Evolutionary conservation across 768 basidiomycete genomes (phyloP), one percentile per base, ranked within the genome.

Genomic region (Candolleomyces eurysporus): DNA sequence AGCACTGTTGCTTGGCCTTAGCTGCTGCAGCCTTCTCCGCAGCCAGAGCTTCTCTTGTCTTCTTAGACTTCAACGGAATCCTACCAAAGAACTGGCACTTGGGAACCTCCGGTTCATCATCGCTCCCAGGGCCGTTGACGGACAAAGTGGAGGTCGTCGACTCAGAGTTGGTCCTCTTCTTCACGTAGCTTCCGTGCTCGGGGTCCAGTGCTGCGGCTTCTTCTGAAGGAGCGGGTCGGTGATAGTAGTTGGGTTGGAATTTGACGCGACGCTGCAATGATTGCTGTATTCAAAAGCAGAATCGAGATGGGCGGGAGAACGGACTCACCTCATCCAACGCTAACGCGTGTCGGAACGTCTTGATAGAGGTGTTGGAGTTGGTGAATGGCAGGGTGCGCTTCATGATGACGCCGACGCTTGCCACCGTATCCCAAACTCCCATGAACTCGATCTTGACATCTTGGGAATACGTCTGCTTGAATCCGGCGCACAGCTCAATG

Each of bases 341-440:
- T 21, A 92, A 75, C 0, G 91, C 92, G 51, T 94, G 92, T 17
- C 92, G 79, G 71, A 93, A 92, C 4, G 80, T 82, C 75, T 79
- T 85, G 69, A 93, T 87, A 13, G 80, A 78, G 21, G 72, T 76
- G 67, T 91, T 89, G n/a, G 81, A 78, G 49, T 78, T 77, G 1
- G 87, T 85, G 65, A 91, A 93, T 0, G 92, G 92, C 26, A 93
- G 74, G 1, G 76, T 80, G 6, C 82, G 78, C 3, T 80, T 75
- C 73, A 78, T 74, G n/a, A 93, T 60, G 0, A 89, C 65, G 0
- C 92, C 92, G 21, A 91, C 90, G 58, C 89, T 89, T 8, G 87
- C 78, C 3, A 94, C 91, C 0, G 91, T 94, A 61, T 94, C 91
- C 91, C 90, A 93, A 50, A 91, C 86, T 1, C 92, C 92, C 53